Conservation (phyloP, 1,284 basidiomycete species). For the Ustilago sp. region DNA sequence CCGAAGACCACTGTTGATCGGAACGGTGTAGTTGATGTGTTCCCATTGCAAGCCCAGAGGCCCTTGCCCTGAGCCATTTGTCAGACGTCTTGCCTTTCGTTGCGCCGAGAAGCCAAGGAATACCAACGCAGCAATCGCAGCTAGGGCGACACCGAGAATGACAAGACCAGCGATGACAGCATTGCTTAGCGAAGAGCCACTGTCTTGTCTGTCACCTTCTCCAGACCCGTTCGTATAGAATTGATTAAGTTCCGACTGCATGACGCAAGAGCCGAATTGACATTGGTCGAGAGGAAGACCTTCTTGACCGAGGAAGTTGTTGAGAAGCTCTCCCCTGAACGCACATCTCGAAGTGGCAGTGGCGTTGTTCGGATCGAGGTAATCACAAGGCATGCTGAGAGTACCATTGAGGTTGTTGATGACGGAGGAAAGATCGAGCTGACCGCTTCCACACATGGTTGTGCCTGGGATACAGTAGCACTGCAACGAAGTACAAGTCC, state of each 20-base stretch:
- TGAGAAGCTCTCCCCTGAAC: slow-evolving; percentile 48
- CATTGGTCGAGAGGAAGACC: slow-evolving; percentile 55
- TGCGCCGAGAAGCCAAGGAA: slow-evolving; percentile 36
- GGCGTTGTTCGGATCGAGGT: slow-evolving; percentile 45
- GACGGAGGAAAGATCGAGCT: slow-evolving; percentile 45
- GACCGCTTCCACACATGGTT: slow-evolving; percentile 47
- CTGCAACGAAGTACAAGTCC: slow-evolving; percentile 51
- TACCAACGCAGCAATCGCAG: slow-evolving; percentile 34
- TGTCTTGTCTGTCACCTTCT: slow-evolving; percentile 5
- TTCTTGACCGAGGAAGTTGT: slow-evolving; percentile 47
- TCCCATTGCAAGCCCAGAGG: slow-evolving; percentile 55
- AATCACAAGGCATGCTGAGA: slow-evolving; percentile 61
- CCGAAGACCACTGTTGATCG: slow-evolving; percentile 12
- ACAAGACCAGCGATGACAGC: slow-evolving; percentile 56
- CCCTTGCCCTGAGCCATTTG: slow-evolving; percentile 16
- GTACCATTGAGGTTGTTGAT: slow-evolving; percentile 57
- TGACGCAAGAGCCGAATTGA: slow-evolving; percentile 52
- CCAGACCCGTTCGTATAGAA: slow-evolving; percentile 41
- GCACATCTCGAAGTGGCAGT: slow-evolving; percentile 40
- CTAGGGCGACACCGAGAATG: slow-evolving; percentile 49
- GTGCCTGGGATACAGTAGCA: slow-evolving; percentile 60
- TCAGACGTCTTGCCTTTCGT: slow-evolving; percentile 34
- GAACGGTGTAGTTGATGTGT: slow-evolving; percentile 42
- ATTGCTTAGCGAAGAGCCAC: slow-evolving; percentile 32
- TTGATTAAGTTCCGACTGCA: slow-evolving; percentile 42